These are phyloP conservation scores for Rutstroemia sp. DNA, from an alignment of 2,329 filamentous ascomycete genomes.

Conservation along the genomic window DNA sequence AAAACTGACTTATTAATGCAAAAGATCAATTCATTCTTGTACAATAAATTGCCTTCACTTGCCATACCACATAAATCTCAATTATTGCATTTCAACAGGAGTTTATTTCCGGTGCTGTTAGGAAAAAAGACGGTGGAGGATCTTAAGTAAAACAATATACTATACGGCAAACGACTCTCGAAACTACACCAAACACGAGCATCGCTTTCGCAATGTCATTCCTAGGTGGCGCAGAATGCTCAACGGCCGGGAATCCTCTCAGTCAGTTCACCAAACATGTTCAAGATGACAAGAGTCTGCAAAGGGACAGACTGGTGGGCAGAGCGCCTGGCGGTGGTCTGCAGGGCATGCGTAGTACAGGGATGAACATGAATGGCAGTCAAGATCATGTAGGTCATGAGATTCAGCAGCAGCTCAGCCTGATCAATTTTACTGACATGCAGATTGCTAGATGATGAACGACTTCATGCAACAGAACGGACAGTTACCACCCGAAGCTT, in stretches of 20 bases:
- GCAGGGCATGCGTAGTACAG: slow-evolving; percentile 70
- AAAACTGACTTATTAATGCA: neutral
- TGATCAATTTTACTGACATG: slow-evolving; percentile 4
- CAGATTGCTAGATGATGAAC: slow-evolving; percentile 70
- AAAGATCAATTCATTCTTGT: slow-evolving; percentile 3
- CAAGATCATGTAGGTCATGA: slow-evolving; percentile 59
- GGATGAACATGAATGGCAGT: slow-evolving; percentile 36
- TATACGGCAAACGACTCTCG: neutral
- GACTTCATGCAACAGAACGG: slow-evolving; percentile 79
- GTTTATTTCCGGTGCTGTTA: neutral
- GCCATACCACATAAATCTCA: neutral
- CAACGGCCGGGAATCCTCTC: slow-evolving; percentile 89
- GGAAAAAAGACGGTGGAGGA: neutral
- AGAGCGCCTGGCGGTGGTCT: slow-evolving; percentile 62
- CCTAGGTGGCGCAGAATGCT: slow-evolving; percentile 92
- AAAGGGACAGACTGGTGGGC: slow-evolving; percentile 80
- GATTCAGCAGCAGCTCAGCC: neutral
- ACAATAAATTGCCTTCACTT: neutral
- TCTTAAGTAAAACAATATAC: neutral
- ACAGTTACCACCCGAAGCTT: slow-evolving; percentile 40
- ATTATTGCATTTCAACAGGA: neutral
- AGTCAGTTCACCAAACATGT: slow-evolving; percentile 97
- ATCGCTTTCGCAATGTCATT: slow-evolving; percentile 66
- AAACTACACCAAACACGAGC: neutral
- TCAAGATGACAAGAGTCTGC: slow-evolving; percentile 90